Conservation (phyloP, 2,329 filamentous ascomycete species). For the Trichoderma sp. region DNA sequence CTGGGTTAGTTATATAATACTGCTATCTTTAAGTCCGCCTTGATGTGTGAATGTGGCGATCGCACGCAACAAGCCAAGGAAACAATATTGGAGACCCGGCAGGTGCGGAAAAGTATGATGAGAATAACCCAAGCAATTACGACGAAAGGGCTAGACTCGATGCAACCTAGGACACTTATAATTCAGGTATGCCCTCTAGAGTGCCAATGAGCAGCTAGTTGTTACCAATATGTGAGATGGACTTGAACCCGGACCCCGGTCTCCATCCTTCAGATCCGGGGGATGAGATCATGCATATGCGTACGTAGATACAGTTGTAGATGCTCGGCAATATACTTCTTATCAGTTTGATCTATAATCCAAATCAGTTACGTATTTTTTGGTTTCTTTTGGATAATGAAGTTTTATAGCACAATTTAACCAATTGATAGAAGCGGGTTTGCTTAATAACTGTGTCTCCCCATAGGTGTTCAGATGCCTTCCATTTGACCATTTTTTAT, state of each 20-base stretch:
- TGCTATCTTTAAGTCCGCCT: neutral
- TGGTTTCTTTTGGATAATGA: neutral
- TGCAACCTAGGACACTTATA: neutral
- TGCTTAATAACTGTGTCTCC: neutral
- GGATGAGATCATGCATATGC: conserved; percentile 9
- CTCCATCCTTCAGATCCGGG: neutral
- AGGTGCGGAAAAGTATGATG: conserved; percentile 10
- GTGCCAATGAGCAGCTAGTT: neutral
- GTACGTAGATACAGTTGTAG: neutral
- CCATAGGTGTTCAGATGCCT: neutral
- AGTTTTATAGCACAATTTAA: neutral
- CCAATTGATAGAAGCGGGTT: neutral
- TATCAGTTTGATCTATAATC: neutral
- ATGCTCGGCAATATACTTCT: neutral
- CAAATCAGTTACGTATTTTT: neutral
- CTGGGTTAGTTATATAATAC: neutral
- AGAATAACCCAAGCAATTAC: conserved; percentile 18
- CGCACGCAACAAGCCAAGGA: conserved; percentile 13
- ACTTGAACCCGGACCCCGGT: neutral
- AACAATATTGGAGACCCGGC: neutral
- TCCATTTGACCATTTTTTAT: neutral
- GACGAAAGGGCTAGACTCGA: conserved; percentile 17
- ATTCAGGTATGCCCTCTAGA: neutral
- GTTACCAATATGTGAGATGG: neutral
- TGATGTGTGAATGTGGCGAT: conserved; percentile 4